Conservation (phyloP, 1,284 basidiomycete genomes). For the Earliella scabrosa region DNA sequence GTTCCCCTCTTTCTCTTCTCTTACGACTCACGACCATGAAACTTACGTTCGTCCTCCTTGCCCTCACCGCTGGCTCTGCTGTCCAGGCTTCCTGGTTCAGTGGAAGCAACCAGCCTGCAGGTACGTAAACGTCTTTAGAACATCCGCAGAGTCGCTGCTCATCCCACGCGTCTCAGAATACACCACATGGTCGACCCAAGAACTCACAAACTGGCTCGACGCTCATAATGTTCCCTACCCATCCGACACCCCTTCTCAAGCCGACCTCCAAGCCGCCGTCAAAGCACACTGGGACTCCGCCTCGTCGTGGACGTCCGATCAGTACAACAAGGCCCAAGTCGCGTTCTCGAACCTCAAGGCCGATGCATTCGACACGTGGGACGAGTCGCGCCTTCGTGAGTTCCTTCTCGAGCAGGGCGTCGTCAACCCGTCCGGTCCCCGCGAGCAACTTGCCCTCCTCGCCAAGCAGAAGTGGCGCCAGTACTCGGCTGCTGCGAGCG, state of each 20-base stretch:
- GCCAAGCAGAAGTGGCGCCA: conserved; percentile 74
- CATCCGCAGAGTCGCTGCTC: neutral
- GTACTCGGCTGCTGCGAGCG: conserved; percentile 52
- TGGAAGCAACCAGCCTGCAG: conserved; percentile 28
- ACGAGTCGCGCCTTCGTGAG: conserved; percentile 79
- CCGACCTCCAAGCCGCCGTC: conserved; percentile 27
- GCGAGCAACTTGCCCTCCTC: conserved; percentile 79
- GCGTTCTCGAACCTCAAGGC: conserved; percentile 42
- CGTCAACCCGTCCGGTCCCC: conserved; percentile 77
- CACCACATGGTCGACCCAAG: conserved; percentile 30
- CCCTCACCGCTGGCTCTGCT: conserved; percentile 37
- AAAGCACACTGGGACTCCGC: conserved; percentile 31
- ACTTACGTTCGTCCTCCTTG: conserved; percentile 41
- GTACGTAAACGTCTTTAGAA: conserved; percentile 4
- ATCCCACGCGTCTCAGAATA: conserved; percentile 15
- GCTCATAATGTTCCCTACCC: conserved; percentile 60
- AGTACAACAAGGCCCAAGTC: conserved; percentile 65
- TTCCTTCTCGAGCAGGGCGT: conserved; percentile 90
- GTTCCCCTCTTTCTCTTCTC: conserved; percentile 13
- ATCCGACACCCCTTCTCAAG: conserved; percentile 50
- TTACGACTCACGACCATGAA: conserved; percentile 41
- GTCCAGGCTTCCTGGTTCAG: conserved; percentile 62
- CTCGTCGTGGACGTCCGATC: conserved; percentile 69
- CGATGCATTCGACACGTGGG: conserved; percentile 74
- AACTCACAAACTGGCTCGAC: conserved; percentile 74